Base-by-base conservation (phyloP, 495 filamentous ascomycete species). In the Tuber magnatum region DNA sequence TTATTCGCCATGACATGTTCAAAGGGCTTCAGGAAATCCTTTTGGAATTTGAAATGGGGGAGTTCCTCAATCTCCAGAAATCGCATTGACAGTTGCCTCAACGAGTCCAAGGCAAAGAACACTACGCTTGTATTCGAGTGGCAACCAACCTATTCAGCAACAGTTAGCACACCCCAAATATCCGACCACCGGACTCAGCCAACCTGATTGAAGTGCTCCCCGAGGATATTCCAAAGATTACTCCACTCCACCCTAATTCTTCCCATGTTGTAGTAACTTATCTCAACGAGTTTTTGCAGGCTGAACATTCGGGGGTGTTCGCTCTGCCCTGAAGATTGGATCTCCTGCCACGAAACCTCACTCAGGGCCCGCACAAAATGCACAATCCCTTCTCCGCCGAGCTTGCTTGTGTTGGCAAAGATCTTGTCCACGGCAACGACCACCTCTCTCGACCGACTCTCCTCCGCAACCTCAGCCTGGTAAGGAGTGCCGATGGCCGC, bases 181-280 rank as follows among this genome's bases (percentile, higher is more conserved):
- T 56, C 68, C 68, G 43, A 48, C 65, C 18, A 65, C 41, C 43
- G 8, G 18, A 56, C 28, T 18, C 18, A 35, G 44, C 75, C 28
- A 61, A 80, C 81, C 75, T 93, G 91, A 81, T 97, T 98, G 86
- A 99, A 99, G 84, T 99, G 95, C 82, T 97, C 91, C 32, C 95
- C 95, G 20, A 99, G 88, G 4, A 99, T 91, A 74, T 91, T 90
- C 95, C 95, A 99, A 70, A 99, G 96, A 81, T 92, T 94, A 18
- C 91, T 94, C 95, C 95, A 99, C 82, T 99, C 96, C 79, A 97
- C 97, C 78, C 95, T 90, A 22, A 99, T 94, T 86, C 95, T 90
- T 68, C 91, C 94, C 96, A 99, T 98, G 85, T 99, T 99, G 88
- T 98, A 98, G 82, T 96, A 97, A 84, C 92, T 94, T 83, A 99